A percentile compares a stretch with the other conserved stretches of the same genome.
phyloP scores from a whole-genome alignment of 1,284 basidiomycete genomes.

The Cystobasidiaceae sp. region DNA sequence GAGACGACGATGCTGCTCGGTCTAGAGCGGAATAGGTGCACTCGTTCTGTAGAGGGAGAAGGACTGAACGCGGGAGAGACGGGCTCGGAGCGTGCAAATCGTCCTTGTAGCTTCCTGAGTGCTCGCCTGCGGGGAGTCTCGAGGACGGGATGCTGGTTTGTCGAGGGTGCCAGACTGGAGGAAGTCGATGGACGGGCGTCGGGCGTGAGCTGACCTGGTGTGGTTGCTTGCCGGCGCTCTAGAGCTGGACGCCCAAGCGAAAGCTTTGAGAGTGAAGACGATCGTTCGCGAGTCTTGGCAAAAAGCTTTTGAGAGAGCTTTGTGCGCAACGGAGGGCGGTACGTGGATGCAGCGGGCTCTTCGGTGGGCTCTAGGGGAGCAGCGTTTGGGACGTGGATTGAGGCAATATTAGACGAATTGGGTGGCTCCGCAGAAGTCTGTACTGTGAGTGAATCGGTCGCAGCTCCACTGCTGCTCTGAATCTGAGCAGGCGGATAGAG shows the following conservation, averaged over 20 bases:
- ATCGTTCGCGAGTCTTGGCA: background rate
- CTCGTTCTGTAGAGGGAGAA: slow-evolving; percentile 15
- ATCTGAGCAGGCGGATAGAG: too few species aligned
- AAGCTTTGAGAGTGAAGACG: slow-evolving; percentile 1
- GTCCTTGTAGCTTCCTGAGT: slow-evolving; percentile 13
- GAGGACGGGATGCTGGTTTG: too few species aligned
- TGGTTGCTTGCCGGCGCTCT: background rate
- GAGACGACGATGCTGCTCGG: slow-evolving; percentile 23
- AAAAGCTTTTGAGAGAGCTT: slow-evolving; percentile 12
- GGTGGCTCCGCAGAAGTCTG: too few species aligned
- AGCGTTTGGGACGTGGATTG: too few species aligned
- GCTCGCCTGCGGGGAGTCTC: background rate
- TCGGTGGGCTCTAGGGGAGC: too few species aligned
- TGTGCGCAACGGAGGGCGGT: background rate
- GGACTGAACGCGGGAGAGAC: background rate
- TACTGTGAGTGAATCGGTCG: too few species aligned
- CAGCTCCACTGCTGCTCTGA: too few species aligned
- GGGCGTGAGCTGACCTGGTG: too few species aligned
- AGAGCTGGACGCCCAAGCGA: background rate
- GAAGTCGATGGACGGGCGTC: background rate
- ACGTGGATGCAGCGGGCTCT: background rate
- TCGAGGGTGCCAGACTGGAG: background rate
- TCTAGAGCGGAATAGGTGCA: slow-evolving; percentile 18
- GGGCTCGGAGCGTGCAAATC: slow-evolving; percentile 15
- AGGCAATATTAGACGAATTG: too few species aligned